Base-by-base conservation (phyloP, 2,329 filamentous ascomycete genomes). In the Trichoderma sp. region DNA sequence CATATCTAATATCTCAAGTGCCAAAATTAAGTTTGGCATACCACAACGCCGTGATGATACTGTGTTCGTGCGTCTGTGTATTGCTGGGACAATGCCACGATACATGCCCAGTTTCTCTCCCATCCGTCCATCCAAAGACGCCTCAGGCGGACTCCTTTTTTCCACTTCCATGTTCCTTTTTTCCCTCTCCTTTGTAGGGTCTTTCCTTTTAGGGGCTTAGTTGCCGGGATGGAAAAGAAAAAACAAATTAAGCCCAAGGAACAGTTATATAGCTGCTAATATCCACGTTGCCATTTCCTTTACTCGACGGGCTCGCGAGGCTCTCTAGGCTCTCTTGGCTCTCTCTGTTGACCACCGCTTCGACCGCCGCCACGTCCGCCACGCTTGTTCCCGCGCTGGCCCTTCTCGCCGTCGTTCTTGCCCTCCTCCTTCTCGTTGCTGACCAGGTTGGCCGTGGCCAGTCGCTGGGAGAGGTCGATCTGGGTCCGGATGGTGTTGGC, bases 401-500 rank as follows among this genome's bases (percentile, higher is more conserved):
- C 80, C 68, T 79, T 81, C 57, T 80, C 82, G 58, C 78, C 78
- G 48, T 83, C 83, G 22, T 72, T 72, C 79, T 82, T 85, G 71
- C 78, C 78, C 74, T 86, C 84, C 19, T 83, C 83, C 75, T 84
- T 84, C 50, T 85, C 85, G 71, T 76, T 78, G 70, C 74, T 79
- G 53, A 81, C 79, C 42, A 94, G 84, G 74, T 87, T 86, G 71
- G 91, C 89, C n/a, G 89, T 95, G 64, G 94, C 94, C 76, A 99
- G 85, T 71, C 94, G 89, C 86, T 98, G 97, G 72, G 94, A 97
- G 69, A 99, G 89, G 77, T 98, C 95, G 84, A 99, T 97, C 84
- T 99, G 95, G 74, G 94, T 98, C 80, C 94, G 93, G 82, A 98
- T 97, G 73, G 93, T 97, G 86, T 98, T 99, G 79, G 95, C 93